phyloP scores from a whole-genome alignment of 1,284 basidiomycete genomes.

The Irpex rosettiformis region DNA sequence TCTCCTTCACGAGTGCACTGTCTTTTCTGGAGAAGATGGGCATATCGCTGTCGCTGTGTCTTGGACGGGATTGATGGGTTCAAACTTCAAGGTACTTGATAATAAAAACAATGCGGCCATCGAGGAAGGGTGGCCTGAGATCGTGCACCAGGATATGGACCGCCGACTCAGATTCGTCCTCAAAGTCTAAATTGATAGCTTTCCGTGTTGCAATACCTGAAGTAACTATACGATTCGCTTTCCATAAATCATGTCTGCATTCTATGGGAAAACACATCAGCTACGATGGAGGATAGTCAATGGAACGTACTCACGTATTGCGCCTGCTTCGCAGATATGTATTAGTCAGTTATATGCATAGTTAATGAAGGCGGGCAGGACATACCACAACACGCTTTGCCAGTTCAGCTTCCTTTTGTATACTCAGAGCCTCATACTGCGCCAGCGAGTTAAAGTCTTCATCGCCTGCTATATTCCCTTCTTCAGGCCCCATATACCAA shows the following conservation, averaged over 20 bases:
- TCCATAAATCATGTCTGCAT: constrained; percentile 98
- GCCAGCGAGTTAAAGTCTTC: constrained; percentile 92
- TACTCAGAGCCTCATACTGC: constrained; percentile 83
- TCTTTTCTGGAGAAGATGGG: constrained; percentile 96
- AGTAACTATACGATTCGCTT: constrained; percentile 94
- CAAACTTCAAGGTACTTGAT: constrained; percentile 95
- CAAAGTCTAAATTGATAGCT: constrained; percentile 85
- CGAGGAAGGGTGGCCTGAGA: constrained; percentile 96
- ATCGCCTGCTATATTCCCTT: constrained; percentile 80
- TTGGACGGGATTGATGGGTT: constrained; percentile 95
- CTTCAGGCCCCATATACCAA: constrained; percentile 92
- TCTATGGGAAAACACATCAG: constrained; percentile 45
- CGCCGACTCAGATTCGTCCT: constrained; percentile 91
- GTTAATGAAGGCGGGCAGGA: too few relatives aligned
- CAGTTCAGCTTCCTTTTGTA: constrained; percentile 75
- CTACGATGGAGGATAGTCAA: constrained; percentile 9
- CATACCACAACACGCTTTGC: constrained; percentile 73
- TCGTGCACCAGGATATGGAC: constrained; percentile 98
- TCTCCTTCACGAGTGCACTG: constrained; percentile 89
- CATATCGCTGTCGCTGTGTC: constrained; percentile 93
- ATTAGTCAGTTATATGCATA: too few relatives aligned
- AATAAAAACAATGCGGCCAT: constrained; percentile 95
- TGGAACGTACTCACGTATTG: constrained; percentile 75
- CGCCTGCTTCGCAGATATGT: constrained; percentile 87
- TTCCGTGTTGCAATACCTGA: constrained; percentile 91